These are phyloP conservation scores for Lonicera japonica DNA, from an alignment of 129 eudicot species.

Conservation along the genomic window DNA sequence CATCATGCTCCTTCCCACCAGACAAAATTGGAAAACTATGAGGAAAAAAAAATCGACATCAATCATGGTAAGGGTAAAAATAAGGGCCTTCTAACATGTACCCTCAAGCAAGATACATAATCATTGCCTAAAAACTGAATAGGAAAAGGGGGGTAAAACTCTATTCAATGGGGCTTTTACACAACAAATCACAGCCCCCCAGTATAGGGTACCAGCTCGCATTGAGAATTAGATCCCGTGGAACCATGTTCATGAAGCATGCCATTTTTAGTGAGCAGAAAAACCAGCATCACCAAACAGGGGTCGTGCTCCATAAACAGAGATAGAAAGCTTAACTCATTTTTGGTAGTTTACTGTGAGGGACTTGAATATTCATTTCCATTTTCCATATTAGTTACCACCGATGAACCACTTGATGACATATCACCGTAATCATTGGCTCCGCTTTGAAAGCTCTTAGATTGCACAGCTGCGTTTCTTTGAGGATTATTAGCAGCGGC, in stretches of 20 bases:
- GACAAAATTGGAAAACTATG: constrained; percentile 29
- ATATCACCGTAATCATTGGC: constrained; percentile 28
- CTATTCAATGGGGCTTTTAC: constrained; percentile 17
- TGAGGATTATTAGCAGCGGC: constrained; percentile 28
- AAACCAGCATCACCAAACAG: constrained; percentile 7
- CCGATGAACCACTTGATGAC: constrained; percentile 76
- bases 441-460: constrained; percentile 37
- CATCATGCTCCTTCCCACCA: constrained; percentile 11
- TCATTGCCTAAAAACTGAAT: not conserved
- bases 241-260: not conserved
- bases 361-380: constrained; percentile 67
- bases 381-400: constrained; percentile 42
- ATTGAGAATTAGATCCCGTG: not conserved
- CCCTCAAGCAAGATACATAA: constrained; percentile 7
- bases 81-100: constrained; percentile 7
- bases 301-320: not conserved
- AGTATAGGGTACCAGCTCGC: constrained; percentile 13
- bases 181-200: constrained; percentile 23
- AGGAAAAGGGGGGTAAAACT: not conserved
- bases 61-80: not conserved
- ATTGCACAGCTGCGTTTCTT: constrained; percentile 38
- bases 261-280: not conserved
- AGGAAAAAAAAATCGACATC: constrained; percentile 7
- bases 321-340: constrained; percentile 10
- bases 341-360: constrained; percentile 33